Conservation (phyloP, 371 early-diverging fungal species). For the Mucor indicus region DNA sequence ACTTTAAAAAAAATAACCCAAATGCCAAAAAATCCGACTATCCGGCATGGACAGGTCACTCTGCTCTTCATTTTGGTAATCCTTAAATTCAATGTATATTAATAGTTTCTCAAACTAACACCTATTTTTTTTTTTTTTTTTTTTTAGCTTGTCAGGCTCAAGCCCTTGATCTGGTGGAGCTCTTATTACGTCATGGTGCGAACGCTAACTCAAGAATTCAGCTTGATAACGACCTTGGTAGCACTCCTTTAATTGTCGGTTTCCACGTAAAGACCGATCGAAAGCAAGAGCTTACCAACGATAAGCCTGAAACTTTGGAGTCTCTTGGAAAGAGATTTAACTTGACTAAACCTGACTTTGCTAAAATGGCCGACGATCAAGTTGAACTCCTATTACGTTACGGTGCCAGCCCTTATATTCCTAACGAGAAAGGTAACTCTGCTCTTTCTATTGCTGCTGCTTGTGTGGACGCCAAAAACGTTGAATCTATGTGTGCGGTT, state of each 20-base stretch:
- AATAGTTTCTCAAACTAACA: neutral
- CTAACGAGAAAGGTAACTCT: slow-evolving; percentile 15
- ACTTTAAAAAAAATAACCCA: slow-evolving; percentile 29
- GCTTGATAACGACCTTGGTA: slow-evolving; percentile 4
- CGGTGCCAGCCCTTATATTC: slow-evolving; percentile 39
- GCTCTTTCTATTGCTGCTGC: slow-evolving; percentile 24
- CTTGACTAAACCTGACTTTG: slow-evolving; percentile 28
- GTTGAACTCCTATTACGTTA: slow-evolving; percentile 19
- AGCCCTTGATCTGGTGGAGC: slow-evolving; percentile 19
- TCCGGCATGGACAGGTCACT: slow-evolving; percentile 43
- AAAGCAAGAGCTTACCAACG: slow-evolving; percentile 8
- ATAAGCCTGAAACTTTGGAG: slow-evolving; percentile 12
- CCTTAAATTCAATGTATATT: neutral
- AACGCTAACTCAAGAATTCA: slow-evolving; percentile 23
- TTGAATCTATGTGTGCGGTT: slow-evolving; percentile 6
- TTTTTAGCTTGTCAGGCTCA: slow-evolving; percentile 30
- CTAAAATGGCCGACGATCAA: slow-evolving; percentile 9
- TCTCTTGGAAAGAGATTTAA: slow-evolving; percentile 18
- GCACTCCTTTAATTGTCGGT: slow-evolving; percentile 22
- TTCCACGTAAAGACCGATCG: slow-evolving; percentile 19
- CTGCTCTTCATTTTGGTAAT: slow-evolving; percentile 47
- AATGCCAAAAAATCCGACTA: slow-evolving; percentile 27
- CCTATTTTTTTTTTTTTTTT: neutral
- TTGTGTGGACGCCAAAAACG: slow-evolving; percentile 1
- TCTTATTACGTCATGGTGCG: slow-evolving; percentile 30